phyloP scores from a whole-genome alignment of 176 grass and related monocot species.

The Echinochloa phyllopogon region DNA sequence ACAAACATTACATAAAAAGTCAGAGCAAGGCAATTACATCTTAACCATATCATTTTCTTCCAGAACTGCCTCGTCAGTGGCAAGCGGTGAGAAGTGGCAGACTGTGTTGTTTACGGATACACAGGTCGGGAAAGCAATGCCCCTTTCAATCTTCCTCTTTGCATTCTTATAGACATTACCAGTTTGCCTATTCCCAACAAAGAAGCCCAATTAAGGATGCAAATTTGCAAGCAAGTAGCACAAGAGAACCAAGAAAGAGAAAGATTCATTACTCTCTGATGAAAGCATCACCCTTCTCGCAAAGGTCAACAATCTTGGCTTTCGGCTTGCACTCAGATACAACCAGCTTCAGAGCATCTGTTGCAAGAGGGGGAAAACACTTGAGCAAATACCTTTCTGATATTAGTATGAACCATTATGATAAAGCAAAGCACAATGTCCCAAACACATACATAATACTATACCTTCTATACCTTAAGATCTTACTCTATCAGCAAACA shows the following conservation, averaged over 20 bases:
- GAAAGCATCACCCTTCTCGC: slow-evolving; percentile 87
- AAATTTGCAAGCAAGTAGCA: slow-evolving; percentile 34
- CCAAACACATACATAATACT: neutral
- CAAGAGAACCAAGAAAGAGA: neutral
- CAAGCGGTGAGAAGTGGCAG: slow-evolving; percentile 94
- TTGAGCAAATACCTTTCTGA: neutral
- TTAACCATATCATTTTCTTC: slow-evolving; percentile 96
- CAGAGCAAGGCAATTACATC: slow-evolving; percentile 66
- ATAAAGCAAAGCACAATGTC: neutral
- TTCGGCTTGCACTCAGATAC: slow-evolving; percentile 86
- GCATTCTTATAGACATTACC: slow-evolving; percentile 94
- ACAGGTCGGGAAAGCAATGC: slow-evolving; percentile 94
- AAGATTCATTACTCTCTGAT: slow-evolving; percentile 76
- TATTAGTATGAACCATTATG: slow-evolving; percentile 2
- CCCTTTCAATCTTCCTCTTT: slow-evolving; percentile 98
- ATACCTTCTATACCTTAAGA: neutral
- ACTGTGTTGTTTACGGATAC: slow-evolving; percentile 93
- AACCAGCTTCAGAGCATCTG: slow-evolving; percentile 89
- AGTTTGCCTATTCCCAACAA: slow-evolving; percentile 69
- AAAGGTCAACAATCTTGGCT: slow-evolving; percentile 92
- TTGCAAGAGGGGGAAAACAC: slow-evolving; percentile 6
- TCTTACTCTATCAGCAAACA: neutral
- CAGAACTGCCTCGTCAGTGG: slow-evolving; percentile 75
- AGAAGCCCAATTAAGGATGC: slow-evolving; percentile 14
- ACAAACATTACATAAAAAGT: neutral